phyloP scores from a whole-genome alignment of 768 basidiomycete species.

The Boletus coccyginus region DNA sequence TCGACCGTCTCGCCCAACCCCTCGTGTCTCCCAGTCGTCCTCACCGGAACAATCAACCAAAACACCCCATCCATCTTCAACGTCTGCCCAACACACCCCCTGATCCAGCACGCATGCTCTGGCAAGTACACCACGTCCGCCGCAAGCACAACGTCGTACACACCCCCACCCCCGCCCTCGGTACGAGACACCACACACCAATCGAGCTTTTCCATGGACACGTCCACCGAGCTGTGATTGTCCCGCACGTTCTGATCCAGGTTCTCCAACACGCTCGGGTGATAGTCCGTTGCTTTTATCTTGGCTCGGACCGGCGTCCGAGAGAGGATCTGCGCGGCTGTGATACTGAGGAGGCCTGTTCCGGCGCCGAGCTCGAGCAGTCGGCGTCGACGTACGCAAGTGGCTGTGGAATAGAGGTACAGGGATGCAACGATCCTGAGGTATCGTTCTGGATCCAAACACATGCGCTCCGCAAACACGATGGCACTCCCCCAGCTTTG shows the following conservation, averaged over 20 bases:
- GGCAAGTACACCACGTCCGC: slow-evolving; percentile 81
- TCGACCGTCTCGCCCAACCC: slow-evolving; percentile 57
- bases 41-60: slow-evolving; percentile 70
- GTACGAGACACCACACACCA: slow-evolving; percentile 51
- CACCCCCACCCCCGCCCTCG: not conserved
- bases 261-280: slow-evolving; percentile 71
- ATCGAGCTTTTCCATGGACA: slow-evolving; percentile 55
- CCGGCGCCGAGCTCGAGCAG: slow-evolving; percentile 85
- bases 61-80: slow-evolving; percentile 52
- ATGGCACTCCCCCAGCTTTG: slow-evolving; percentile 86
- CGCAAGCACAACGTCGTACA: slow-evolving; percentile 69
- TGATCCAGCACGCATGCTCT: slow-evolving; percentile 67
- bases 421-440: slow-evolving; percentile 33
- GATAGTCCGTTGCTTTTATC: slow-evolving; percentile 75
- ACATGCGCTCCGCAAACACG: slow-evolving; percentile 63
- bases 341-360: slow-evolving; percentile 79
- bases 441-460: slow-evolving; percentile 38
- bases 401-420: not conserved
- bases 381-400: slow-evolving; percentile 27
- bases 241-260: slow-evolving; percentile 54
- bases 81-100: slow-evolving; percentile 51
- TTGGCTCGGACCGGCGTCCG: slow-evolving; percentile 12
- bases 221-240: slow-evolving; percentile 41
- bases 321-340: slow-evolving; percentile 48
- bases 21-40: slow-evolving; percentile 62